These are phyloP conservation scores for Boeremia exigua DNA, from an alignment of 2,329 filamentous ascomycete species.

Conservation along the genomic window DNA sequence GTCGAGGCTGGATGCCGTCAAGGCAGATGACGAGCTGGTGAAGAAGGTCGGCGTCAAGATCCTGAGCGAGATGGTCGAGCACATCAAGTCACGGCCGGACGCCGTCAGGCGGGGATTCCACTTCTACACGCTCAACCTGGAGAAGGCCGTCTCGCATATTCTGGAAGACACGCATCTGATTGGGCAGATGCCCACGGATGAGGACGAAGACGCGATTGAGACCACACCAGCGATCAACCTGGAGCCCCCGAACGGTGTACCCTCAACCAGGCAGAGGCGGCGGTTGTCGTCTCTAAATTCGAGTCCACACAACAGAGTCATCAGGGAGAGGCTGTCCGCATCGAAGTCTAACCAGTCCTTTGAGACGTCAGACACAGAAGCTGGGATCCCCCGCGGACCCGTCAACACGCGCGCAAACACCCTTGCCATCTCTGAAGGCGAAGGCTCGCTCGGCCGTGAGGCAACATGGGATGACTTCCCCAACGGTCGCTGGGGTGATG, in stretches of 20 bases:
- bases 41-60: conserved; percentile 83
- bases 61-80: conserved; percentile 80
- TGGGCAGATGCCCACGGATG: conserved; percentile 58
- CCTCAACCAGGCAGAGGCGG: conserved; percentile 52
- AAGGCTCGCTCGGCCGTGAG: conserved; percentile 86
- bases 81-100: conserved; percentile 69
- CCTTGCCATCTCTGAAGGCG: conserved; percentile 90
- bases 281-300: conserved; percentile 82
- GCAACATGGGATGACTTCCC: conserved; percentile 99
- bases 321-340: conserved; percentile 70
- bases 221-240: conserved; percentile 51
- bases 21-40: conserved; percentile 79
- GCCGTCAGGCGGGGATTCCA: conserved; percentile 73
- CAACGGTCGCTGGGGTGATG: conserved; percentile 94
- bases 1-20: conserved; percentile 72
- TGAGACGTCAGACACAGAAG: conserved; percentile 78
- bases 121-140: conserved; percentile 95
- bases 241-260: conserved; percentile 34
- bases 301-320: conserved; percentile 85
- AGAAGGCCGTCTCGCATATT: conserved; percentile 95
- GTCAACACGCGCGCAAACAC: conserved; percentile 83
- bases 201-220: conserved; percentile 54
- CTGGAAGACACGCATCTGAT: conserved; percentile 87
- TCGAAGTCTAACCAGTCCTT: conserved; percentile 57
- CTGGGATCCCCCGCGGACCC: conserved; percentile 72